Base-by-base conservation (phyloP, 768 basidiomycete species). In the Hygrocybe punicea region DNA sequence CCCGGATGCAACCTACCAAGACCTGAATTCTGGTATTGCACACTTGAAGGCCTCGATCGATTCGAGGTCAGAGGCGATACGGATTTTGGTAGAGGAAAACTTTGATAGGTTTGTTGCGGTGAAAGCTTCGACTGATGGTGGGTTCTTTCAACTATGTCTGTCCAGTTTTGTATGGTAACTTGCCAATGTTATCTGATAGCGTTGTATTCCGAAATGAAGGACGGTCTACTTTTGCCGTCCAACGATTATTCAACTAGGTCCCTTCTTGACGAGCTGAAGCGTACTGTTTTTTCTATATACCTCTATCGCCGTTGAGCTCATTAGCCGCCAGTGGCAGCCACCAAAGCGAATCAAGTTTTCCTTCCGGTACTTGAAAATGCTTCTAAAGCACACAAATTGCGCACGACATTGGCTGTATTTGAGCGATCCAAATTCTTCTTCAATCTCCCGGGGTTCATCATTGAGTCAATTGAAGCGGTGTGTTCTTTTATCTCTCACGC, bases 381-480 rank as follows among this genome's bases (percentile, higher is more conserved):
- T 3, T 86, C 91, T 33, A 98, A 98, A 67, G 93, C 96, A 13
- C 86, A 93, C 66, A 92, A 94, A 69, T 76, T 99, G 4, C 86
- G 91, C 36, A 91, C 89, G 0, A 98, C 97, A 0, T 83, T 98
- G 6, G 89, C 92, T 34, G 92, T 98, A 17, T 98, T 99, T 61
- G 96, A 98, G 63, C 83, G 93, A 42, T 95, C 92, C 51, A 96
- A 95, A 65, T 99, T 98, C 80, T 92, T 98, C 72, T 98, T 98
- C 81, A 98, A 96, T 65, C 81, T 99, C n/a, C 96, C 97, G 0
- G 87, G 89, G 29, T 86, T 88, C 46, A 83, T 99, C 21, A 80
- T 90, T 21, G 96, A 95, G 67, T 87, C 83, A 16, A 89, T 98
- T 52, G 89, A 96, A 69, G 87, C 87, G 56, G 94, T 95, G 67